These are phyloP conservation scores for Hibiscus trionum DNA, from an alignment of 345 rosid genomes.

Conservation along the genomic window DNA sequence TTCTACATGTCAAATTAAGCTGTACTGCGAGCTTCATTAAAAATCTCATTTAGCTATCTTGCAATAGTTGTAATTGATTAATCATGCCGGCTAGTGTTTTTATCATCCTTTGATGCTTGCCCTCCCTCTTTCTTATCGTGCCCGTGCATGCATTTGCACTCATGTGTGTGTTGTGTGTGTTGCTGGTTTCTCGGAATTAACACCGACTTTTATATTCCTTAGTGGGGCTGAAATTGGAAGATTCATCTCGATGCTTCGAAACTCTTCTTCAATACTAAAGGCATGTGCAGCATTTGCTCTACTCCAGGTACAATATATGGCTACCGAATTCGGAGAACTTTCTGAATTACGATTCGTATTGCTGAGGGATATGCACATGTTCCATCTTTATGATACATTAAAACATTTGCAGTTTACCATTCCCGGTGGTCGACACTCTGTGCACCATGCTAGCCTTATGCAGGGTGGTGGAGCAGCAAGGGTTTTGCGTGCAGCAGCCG, in stretches of 20 bases:
- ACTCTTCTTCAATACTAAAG: constrained; percentile 52
- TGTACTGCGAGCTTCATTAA: background rate
- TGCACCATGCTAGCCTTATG: constrained; percentile 86
- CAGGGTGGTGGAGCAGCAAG: constrained; percentile 73
- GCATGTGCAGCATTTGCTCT: constrained; percentile 84
- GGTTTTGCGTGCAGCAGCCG: constrained; percentile 78
- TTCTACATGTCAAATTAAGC: background rate
- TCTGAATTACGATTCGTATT: too few relatives aligned
- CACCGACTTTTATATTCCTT: constrained; percentile 8
- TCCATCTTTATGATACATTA: background rate
- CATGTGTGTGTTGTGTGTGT: background rate
- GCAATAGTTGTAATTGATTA: background rate
- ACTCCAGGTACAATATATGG: constrained; percentile 45
- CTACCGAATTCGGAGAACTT: too few relatives aligned
- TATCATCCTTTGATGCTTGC: background rate
- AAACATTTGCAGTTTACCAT: constrained; percentile 55
- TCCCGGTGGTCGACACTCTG: constrained; percentile 84
- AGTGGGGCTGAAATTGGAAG: constrained; percentile 87
- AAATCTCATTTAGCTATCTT: background rate
- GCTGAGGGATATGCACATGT: background rate
- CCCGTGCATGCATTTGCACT: background rate
- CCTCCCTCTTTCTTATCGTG: background rate
- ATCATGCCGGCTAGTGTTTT: background rate
- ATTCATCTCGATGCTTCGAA: constrained; percentile 62
- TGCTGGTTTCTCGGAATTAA: background rate